Percentiles rank a stretch among this genome's conserved stretches.
Conservation (phyloP, 306 rosid species). For the Quercus aquifolioides region DNA sequence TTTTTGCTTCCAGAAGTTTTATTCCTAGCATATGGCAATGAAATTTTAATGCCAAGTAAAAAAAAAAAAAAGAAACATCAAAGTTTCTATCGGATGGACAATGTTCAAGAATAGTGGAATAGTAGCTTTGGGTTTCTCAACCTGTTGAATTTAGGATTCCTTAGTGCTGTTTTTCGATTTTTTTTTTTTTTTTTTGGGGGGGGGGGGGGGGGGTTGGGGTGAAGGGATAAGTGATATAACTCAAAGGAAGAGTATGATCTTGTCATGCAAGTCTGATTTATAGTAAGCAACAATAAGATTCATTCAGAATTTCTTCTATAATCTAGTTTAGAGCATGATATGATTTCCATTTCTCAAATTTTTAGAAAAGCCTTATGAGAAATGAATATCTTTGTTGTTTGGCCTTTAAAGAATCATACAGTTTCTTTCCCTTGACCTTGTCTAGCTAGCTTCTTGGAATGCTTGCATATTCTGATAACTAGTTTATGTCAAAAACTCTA, state of each 20-base stretch:
- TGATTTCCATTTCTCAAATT: constrained; percentile 4
- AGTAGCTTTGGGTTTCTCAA: too few species aligned
- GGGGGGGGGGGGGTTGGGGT: too few species aligned
- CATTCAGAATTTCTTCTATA: background rate
- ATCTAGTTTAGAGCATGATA: background rate
- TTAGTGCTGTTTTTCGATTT: too few species aligned
- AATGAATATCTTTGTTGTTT: background rate
- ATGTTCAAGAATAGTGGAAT: background rate
- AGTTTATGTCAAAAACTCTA: background rate
- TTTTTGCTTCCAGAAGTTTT: constrained; percentile 5
- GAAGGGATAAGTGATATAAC: too few species aligned
- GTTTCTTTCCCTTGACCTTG: background rate
- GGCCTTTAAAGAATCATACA: background rate
- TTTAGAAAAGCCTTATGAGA: background rate
- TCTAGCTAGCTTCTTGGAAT: background rate
- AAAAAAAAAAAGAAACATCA: background rate
- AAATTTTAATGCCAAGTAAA: background rate
- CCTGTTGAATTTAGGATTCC: too few species aligned
- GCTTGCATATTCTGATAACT: background rate
- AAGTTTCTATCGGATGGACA: background rate
- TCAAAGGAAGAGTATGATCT: too few species aligned
- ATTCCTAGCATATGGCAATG: background rate
- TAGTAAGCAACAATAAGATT: background rate
- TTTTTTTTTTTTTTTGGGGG: too few species aligned
- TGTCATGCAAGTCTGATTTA: background rate